Conservation (phyloP, 2,329 filamentous ascomycete genomes). For the Onygenales sp. region DNA sequence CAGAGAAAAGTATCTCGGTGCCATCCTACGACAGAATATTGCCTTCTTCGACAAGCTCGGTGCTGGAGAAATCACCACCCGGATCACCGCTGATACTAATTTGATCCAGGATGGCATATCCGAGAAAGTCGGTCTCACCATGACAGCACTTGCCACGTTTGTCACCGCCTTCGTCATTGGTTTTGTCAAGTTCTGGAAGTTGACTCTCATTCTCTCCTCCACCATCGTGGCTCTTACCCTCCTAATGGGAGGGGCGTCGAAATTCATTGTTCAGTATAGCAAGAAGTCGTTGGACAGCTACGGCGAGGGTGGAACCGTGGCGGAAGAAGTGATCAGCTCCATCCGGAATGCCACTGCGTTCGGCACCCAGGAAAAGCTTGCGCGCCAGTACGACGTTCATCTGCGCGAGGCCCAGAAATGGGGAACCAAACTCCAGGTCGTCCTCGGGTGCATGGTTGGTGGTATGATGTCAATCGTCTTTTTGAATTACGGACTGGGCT, state of each 20-base stretch:
- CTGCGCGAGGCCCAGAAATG: constrained; percentile 62
- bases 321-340: constrained; percentile 89
- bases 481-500: constrained; percentile 76
- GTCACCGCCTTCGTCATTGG: constrained; percentile 82
- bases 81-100: constrained; percentile 90
- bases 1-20: constrained; percentile 71
- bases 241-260: constrained; percentile 64
- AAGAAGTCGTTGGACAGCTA: constrained; percentile 71
- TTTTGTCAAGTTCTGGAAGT: constrained; percentile 85
- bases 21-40: constrained; percentile 80
- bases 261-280: constrained; percentile 70
- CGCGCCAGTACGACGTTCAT: constrained; percentile 71
- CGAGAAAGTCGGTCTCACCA: constrained; percentile 72
- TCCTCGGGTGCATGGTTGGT: constrained; percentile 69
- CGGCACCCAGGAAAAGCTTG: constrained; percentile 85
- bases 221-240: constrained; percentile 72
- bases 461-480: constrained; percentile 77
- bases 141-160: constrained; percentile 72
- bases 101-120: constrained; percentile 89
- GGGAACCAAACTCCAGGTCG: constrained; percentile 66
- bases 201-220: constrained; percentile 77
- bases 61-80: constrained; percentile 84
- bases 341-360: constrained; percentile 89
- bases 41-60: constrained; percentile 89
- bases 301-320: constrained; percentile 74